Percentiles rank a stretch among this genome's conserved stretches.
Conservation (phyloP, 2,329 filamentous ascomycete species). For the Dactylonectria estremocensis region DNA sequence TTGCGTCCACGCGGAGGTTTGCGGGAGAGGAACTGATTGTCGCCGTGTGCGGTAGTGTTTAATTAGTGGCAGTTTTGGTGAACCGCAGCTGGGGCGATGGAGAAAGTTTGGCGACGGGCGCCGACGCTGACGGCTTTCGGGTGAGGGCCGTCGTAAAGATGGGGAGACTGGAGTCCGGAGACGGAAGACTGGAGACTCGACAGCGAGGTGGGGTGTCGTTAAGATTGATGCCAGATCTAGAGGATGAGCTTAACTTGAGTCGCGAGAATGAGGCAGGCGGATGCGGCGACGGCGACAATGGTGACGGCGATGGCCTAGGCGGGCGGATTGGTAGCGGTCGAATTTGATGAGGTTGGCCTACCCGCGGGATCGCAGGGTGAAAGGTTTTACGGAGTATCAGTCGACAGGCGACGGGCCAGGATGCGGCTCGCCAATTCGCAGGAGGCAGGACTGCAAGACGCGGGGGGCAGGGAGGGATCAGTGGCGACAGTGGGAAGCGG, state of each 20-base stretch:
- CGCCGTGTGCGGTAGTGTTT: slow-evolving; percentile 16
- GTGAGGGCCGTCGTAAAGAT: slow-evolving; percentile 24
- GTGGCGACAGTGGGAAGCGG: slow-evolving; percentile 29
- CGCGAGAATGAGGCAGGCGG: slow-evolving; percentile 27
- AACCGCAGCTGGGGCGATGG: slow-evolving; percentile 25
- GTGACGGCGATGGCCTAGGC: not conserved
- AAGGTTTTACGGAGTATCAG: slow-evolving; percentile 49
- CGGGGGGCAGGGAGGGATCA: slow-evolving; percentile 41
- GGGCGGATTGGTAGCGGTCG: slow-evolving; percentile 32
- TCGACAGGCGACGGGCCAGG: slow-evolving; percentile 43
- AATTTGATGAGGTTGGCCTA: slow-evolving; percentile 42
- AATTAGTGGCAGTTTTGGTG: slow-evolving; percentile 30
- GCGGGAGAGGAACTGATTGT: slow-evolving; percentile 35
- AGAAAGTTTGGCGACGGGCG: not conserved
- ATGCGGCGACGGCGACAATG: slow-evolving; percentile 32
- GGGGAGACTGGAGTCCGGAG: slow-evolving; percentile 28
- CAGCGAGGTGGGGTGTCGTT: slow-evolving; percentile 45
- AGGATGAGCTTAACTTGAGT: slow-evolving; percentile 30
- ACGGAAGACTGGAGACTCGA: slow-evolving; percentile 24
- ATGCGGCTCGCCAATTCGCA: slow-evolving; percentile 49
- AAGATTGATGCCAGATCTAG: slow-evolving; percentile 41
- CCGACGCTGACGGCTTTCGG: slow-evolving; percentile 23
- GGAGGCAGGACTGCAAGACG: slow-evolving; percentile 21
- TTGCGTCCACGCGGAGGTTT: slow-evolving; percentile 40
- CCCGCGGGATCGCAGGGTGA: slow-evolving; percentile 37